phyloP scores from a whole-genome alignment of 129 eudicot species.

The Helianthus tuberosus region DNA sequence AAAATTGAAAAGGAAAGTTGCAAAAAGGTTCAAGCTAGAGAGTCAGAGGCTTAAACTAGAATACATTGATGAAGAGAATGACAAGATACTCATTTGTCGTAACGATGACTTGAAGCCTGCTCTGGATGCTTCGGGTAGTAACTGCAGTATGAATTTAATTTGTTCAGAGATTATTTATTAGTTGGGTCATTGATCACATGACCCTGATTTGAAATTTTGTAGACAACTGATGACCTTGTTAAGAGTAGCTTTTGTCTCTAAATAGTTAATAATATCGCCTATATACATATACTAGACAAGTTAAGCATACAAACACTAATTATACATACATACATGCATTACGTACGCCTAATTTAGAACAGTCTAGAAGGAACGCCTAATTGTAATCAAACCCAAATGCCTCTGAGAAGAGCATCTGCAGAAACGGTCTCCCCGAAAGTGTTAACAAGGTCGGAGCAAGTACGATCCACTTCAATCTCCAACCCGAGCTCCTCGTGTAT shows the following conservation, averaged over 20 bases:
- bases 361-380: too few relatives aligned
- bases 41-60: not conserved
- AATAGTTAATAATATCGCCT: too few relatives aligned
- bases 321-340: too few relatives aligned
- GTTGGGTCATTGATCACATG: too few relatives aligned
- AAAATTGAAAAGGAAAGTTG: not conserved
- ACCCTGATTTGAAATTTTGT: not conserved
- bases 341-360: too few relatives aligned
- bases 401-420: conserved; percentile 31
- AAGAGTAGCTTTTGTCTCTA: too few relatives aligned
- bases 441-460: conserved; percentile 38
- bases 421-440: conserved; percentile 30
- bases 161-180: not conserved
- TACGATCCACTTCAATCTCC: conserved; percentile 28
- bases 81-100: not conserved
- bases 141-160: not conserved
- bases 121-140: not conserved
- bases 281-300: too few relatives aligned
- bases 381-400: conserved; percentile 37
- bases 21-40: conserved; percentile 2
- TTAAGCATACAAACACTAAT: too few relatives aligned
- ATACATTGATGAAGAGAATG: not conserved
- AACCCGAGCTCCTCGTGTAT: conserved; percentile 48
- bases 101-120: not conserved
- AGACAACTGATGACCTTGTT: too few relatives aligned